Percentiles rank a stretch among this genome's conserved stretches.
Conservation (phyloP, 1,284 basidiomycete genomes). For the Trichosporon coremiiforme region DNA sequence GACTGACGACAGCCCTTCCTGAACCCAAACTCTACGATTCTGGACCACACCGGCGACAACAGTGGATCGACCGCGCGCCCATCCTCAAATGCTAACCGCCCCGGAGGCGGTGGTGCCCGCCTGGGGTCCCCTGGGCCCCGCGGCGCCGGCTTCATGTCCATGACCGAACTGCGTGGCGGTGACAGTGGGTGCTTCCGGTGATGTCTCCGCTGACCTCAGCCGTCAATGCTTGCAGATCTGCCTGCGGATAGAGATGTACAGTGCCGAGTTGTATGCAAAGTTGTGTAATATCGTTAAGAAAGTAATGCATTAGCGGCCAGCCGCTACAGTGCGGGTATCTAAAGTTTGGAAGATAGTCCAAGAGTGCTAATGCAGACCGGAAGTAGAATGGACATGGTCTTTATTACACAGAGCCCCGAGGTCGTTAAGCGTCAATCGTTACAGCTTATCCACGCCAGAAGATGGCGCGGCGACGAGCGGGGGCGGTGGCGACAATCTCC, state of each 20-base stretch:
- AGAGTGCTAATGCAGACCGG: slow-evolving; percentile 16
- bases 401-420: background rate
- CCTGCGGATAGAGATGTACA: slow-evolving; percentile 39
- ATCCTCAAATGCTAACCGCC: slow-evolving; percentile 6
- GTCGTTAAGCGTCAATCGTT: background rate
- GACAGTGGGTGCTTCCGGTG: slow-evolving; percentile 38
- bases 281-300: slow-evolving; percentile 7
- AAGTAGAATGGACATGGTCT: background rate
- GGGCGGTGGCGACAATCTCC: slow-evolving; percentile 9
- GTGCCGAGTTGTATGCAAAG: background rate
- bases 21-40: slow-evolving; percentile 33
- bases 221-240: slow-evolving; percentile 43
- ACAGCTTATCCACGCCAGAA: slow-evolving; percentile 28
- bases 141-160: slow-evolving; percentile 47
- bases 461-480: slow-evolving; percentile 23
- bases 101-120: slow-evolving; percentile 32
- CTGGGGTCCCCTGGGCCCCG: slow-evolving; percentile 30
- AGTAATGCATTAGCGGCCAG: slow-evolving; percentile 11
- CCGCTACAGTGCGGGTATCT: slow-evolving; percentile 14
- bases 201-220: slow-evolving; percentile 31
- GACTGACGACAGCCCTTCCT: slow-evolving; percentile 38
- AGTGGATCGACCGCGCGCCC: background rate
- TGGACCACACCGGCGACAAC: slow-evolving; percentile 29
- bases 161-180: slow-evolving; percentile 44
- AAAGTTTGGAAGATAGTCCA: slow-evolving; percentile 9